Percentiles rank a stretch among this genome's conserved stretches.
Conservation (phyloP, 106 monocot species). For the Dendrobium catenatum region DNA sequence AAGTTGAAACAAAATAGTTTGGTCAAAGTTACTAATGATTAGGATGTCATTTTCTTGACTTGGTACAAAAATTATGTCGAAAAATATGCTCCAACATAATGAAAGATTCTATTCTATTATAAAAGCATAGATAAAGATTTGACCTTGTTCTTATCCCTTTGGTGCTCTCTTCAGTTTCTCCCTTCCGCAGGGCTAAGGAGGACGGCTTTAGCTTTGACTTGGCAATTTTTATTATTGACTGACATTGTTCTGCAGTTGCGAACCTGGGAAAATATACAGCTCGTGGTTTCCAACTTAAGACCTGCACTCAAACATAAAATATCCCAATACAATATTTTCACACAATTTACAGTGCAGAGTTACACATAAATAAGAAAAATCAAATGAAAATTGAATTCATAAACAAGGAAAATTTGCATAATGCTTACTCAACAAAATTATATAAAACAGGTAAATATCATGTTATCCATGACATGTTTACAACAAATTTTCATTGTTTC, state of each 20-base stretch:
- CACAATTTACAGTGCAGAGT: background rate
- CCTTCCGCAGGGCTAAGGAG: constrained; percentile 65
- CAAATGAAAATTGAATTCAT: background rate
- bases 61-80: background rate
- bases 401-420: background rate
- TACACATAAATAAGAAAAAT: background rate
- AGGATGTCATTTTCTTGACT: background rate
- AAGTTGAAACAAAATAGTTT: background rate
- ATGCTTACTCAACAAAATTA: background rate
- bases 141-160: constrained; percentile 95
- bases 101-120: background rate
- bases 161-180: constrained; percentile 81
- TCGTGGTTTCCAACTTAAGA: constrained; percentile 94
- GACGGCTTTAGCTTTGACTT: constrained; percentile 66
- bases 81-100: background rate
- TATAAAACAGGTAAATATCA: background rate
- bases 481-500: background rate
- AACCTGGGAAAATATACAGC: constrained; percentile 94
- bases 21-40: background rate
- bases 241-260: constrained; percentile 68
- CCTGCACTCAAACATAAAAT: constrained; percentile 33
- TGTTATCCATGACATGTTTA: background rate
- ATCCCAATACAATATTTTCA: background rate
- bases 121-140: background rate
- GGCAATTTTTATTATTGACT: constrained; percentile 42